A percentile compares a stretch with the other conserved stretches of the same genome.
Conservation (phyloP, 345 rosid species). For the Salix koriyanagi region DNA sequence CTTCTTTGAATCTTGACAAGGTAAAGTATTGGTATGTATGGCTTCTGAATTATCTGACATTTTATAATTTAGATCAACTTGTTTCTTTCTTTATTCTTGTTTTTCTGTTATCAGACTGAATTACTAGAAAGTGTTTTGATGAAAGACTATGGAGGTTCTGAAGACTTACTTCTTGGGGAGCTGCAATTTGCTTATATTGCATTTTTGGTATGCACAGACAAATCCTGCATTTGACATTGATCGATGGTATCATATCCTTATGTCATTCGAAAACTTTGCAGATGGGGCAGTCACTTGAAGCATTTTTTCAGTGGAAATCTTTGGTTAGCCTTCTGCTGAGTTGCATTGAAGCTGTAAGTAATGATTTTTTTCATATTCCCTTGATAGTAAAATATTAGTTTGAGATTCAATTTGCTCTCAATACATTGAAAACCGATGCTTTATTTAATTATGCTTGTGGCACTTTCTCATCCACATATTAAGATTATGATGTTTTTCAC, state of each 20-base stretch:
- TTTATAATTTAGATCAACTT: background rate
- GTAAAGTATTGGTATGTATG: conserved; percentile 24
- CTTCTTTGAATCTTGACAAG: conserved; percentile 94
- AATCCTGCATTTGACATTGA: conserved; percentile 1
- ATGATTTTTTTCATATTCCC: background rate
- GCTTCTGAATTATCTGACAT: background rate
- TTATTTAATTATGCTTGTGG: too few relatives aligned
- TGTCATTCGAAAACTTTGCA: conserved; percentile 35
- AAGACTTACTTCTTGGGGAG: conserved; percentile 85
- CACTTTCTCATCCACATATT: too few relatives aligned
- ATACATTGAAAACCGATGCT: too few relatives aligned
- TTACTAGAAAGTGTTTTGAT: conserved; percentile 54
- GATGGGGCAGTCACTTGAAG: conserved; percentile 97
- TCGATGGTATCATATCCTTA: conserved; percentile 2
- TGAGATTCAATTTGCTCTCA: background rate
- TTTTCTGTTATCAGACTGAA: conserved; percentile 44
- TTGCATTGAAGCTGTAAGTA: conserved; percentile 82
- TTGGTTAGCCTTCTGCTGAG: conserved; percentile 80
- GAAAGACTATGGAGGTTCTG: conserved; percentile 63
- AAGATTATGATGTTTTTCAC: too few relatives aligned
- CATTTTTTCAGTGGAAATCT: conserved; percentile 90
- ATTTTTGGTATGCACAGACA: conserved; percentile 58
- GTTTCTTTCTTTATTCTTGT: conserved; percentile 4
- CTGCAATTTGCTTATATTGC: conserved; percentile 82
- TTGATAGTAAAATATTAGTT: background rate